Conservation (phyloP, 352 stramenopile species). For the Phytophthora lateralis region DNA sequence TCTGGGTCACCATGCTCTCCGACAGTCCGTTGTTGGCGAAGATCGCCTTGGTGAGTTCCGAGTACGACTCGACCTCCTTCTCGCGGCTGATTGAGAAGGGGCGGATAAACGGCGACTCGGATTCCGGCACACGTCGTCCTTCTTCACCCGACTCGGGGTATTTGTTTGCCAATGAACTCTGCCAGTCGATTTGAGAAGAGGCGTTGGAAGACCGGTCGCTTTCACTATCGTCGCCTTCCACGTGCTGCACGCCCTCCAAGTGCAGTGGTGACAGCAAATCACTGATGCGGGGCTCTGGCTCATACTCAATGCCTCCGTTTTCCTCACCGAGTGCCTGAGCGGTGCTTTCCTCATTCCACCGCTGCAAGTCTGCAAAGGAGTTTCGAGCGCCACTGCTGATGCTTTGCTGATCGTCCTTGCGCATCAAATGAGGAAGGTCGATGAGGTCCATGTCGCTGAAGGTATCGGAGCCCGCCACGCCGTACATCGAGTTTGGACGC, state of each 20-base stretch:
- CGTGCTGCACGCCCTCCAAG: constrained; percentile 31
- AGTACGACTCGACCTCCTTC: constrained; percentile 17
- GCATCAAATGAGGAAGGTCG: constrained; percentile 76
- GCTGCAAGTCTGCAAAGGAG: constrained; percentile 51
- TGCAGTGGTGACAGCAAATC: constrained; percentile 34
- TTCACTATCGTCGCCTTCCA: constrained; percentile 41
- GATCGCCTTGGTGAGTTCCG: constrained; percentile 39
- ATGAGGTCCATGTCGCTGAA: constrained; percentile 81
- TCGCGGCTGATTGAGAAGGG: constrained; percentile 28
- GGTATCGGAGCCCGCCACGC: constrained; percentile 63
- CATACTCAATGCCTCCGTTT: constrained; percentile 26
- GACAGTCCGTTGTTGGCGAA: constrained; percentile 30
- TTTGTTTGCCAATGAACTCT: constrained; percentile 18
- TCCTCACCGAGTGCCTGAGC: constrained; percentile 5
- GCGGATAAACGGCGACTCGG: constrained; percentile 26
- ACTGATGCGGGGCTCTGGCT: constrained; percentile 27
- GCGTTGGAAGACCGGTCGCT: constrained; percentile 34
- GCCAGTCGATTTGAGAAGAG: constrained; percentile 43
- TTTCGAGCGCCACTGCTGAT: constrained; percentile 27
- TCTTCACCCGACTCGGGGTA: constrained; percentile 2
- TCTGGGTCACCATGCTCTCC: constrained; percentile 29
- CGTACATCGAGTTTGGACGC: constrained; percentile 55
- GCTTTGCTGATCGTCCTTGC: constrained; percentile 44
- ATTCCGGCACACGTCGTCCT: constrained; percentile 14
- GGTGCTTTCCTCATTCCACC: constrained; percentile 33